phyloP scores from a whole-genome alignment of 2,329 filamentous ascomycete genomes.

The Nannizziopsis barbatae region DNA sequence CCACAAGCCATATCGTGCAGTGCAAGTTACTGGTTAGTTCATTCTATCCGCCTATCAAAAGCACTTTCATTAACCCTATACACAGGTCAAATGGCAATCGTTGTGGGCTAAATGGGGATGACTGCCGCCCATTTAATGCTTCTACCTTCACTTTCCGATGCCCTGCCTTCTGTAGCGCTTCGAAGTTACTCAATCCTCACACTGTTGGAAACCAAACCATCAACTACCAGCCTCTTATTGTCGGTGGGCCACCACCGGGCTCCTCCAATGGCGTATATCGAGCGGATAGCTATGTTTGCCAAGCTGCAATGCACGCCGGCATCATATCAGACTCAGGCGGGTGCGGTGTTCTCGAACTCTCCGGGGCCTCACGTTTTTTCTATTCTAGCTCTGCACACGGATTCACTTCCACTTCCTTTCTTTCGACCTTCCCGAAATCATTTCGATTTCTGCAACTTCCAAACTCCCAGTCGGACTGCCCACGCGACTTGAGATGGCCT shows the following conservation, averaged over 20 bases:
- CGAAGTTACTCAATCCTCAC: conserved; percentile 40
- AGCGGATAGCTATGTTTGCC: conserved; percentile 80
- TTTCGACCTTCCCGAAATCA: conserved; percentile 79
- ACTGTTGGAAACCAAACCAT: conserved; percentile 42
- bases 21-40: conserved; percentile 36
- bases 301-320: conserved; percentile 72
- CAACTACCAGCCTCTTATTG: conserved; percentile 42
- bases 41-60: not conserved
- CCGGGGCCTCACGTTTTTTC: conserved; percentile 57
- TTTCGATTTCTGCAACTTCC: conserved; percentile 61
- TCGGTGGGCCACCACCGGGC: conserved; percentile 38
- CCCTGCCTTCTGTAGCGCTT: conserved; percentile 42
- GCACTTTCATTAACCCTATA: too few species aligned
- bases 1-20: conserved; percentile 37
- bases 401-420: conserved; percentile 65
- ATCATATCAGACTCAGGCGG: conserved; percentile 64
- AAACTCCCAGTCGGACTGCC: conserved; percentile 46
- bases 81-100: conserved; percentile 33
- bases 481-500: conserved; percentile 72
- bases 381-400: conserved; percentile 56
- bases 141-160: conserved; percentile 45
- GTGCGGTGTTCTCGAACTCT: conserved; percentile 66
- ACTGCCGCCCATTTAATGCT: conserved; percentile 45
- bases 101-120: conserved; percentile 45
- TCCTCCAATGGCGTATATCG: conserved; percentile 56